Evolutionary conservation across 768 basidiomycete species (phyloP), one percentile per base, ranked within the genome.

Genomic region (Leccinum variicolor): DNA sequence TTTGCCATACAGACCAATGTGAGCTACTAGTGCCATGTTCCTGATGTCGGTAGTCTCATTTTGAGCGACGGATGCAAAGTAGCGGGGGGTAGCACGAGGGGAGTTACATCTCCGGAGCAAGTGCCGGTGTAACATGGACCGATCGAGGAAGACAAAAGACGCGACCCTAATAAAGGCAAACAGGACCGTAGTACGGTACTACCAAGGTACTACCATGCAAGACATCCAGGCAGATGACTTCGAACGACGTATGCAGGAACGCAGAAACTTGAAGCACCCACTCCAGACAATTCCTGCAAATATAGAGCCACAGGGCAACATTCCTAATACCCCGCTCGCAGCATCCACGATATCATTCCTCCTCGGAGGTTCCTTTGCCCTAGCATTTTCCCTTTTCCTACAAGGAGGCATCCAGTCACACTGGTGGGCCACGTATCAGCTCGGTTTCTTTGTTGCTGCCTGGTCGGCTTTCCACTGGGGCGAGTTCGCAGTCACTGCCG

Each of bases 401-500:
- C 60, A 69, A n/a, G 81, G 82, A 45, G 80, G 82, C 5, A 73
- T 81, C 48, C 34, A 64, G 28, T 59, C 62, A 9, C 72, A 69
- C 29, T 85, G 83, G 80, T 90, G 89, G 83, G 73, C 83, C 0
- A 89, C 86, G 26, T 83, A 84, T 56, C 89, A 89, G 66, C 77
- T 97, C 2, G 92, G 90, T 1, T 85, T 91, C 71, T 98, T 94
- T 71, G 60, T 91, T 41, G 85, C 89, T 33, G 80, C 87, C 5
- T 93, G 92, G 90, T 80, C 91, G 0, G 76, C 80, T 34, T 99
- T 99, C 72, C 97, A 99, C 67, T 89, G 93, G 85, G 85, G 83
- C 13, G 97, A 99, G 71, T 98, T 94, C 67, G 90, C 89, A 36
- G 93, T 95, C 4, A 97, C 97, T 7, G 95, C 95, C 1, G 92